A percentile compares a stretch with the other conserved stretches of the same genome.
Evolutionary conservation across 2,329 filamentous ascomycete species (phyloP).

Genomic region (Madurella mycetomatis): DNA sequence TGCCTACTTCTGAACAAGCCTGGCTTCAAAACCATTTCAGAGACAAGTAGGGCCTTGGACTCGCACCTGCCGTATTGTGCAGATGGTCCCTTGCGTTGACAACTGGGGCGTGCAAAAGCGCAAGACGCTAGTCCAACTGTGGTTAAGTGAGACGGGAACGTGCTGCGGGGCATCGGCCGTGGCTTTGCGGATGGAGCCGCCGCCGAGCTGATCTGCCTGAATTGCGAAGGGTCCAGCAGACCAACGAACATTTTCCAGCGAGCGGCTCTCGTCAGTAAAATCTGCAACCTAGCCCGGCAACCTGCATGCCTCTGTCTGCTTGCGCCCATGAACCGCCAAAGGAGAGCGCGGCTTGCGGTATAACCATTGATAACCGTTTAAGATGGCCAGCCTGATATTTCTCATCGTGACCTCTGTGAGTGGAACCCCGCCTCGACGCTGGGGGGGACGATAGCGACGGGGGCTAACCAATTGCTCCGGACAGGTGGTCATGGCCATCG

Average conservation of each 20-base stretch:
- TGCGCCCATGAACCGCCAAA: slow-evolving; percentile 12
- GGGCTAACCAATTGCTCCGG: slow-evolving; percentile 19
- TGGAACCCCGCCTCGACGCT: neutral
- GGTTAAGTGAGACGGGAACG: slow-evolving; percentile 8
- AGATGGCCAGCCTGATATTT: slow-evolving; percentile 34
- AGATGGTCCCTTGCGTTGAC: no score
- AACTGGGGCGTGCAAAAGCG: no score
- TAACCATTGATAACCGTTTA: slow-evolving; percentile 7
- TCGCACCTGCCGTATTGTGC: no score
- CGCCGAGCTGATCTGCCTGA: no score
- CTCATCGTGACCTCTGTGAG: slow-evolving; percentile 31
- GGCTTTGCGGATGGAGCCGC: no score
- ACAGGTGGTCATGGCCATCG: slow-evolving; percentile 55
- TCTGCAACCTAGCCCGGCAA: neutral
- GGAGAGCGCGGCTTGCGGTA: neutral
- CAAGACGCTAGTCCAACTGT: neutral
- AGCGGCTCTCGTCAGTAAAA: neutral
- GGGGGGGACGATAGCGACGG: neutral
- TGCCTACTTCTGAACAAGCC: no score
- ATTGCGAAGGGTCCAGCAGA: no score
- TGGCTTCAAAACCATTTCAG: no score
- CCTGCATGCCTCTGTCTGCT: neutral
- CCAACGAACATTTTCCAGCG: no score
- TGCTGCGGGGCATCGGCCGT: neutral
- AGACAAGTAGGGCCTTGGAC: no score